Evolutionary conservation across 768 basidiomycete species (phyloP).

Genomic region (Collybiopsis luxurians): DNA sequence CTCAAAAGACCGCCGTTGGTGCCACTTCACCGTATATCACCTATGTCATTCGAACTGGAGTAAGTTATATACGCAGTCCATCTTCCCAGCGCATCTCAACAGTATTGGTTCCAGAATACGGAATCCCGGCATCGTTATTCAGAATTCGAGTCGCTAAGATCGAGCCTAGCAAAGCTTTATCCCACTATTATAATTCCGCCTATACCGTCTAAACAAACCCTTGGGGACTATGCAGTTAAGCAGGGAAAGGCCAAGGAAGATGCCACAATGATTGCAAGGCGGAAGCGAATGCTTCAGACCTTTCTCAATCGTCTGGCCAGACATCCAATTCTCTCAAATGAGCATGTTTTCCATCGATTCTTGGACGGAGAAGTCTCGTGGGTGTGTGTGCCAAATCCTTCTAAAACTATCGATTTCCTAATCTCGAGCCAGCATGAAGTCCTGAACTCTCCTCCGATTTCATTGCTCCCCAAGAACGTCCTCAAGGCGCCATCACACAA

Average conservation of each 20-base stretch:
- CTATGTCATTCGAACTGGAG: constrained; percentile 90
- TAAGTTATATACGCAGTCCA: constrained; percentile 32
- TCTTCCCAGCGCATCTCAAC: constrained; percentile 8
- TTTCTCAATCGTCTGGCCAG: constrained; percentile 88
- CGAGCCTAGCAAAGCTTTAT: constrained; percentile 81
- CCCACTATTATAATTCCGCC: constrained; percentile 97
- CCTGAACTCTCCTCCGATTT: constrained; percentile 87
- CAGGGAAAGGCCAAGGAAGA: constrained; percentile 97
- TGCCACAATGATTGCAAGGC: constrained; percentile 81
- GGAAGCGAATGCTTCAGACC: constrained; percentile 93
- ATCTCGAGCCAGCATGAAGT: constrained; percentile 70
- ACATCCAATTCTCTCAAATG: constrained; percentile 94
- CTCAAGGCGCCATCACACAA: constrained; percentile 94
- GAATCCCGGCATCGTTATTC: constrained; percentile 92
- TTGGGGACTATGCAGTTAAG: constrained; percentile 96
- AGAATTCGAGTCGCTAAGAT: constrained; percentile 92
- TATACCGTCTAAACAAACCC: constrained; percentile 93
- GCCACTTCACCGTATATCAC: constrained; percentile 90
- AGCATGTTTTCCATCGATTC: constrained; percentile 95
- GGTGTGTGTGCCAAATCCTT: constrained; percentile 45
- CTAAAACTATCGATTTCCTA: not conserved
- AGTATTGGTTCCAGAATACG: constrained; percentile 50
- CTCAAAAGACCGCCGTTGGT: constrained; percentile 90
- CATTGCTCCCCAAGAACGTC: constrained; percentile 90
- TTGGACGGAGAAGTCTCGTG: constrained; percentile 95